Percentiles rank a stretch among this genome's conserved stretches.
Conservation (phyloP, 78 protist species). For the Monosiga brevicollis region DNA sequence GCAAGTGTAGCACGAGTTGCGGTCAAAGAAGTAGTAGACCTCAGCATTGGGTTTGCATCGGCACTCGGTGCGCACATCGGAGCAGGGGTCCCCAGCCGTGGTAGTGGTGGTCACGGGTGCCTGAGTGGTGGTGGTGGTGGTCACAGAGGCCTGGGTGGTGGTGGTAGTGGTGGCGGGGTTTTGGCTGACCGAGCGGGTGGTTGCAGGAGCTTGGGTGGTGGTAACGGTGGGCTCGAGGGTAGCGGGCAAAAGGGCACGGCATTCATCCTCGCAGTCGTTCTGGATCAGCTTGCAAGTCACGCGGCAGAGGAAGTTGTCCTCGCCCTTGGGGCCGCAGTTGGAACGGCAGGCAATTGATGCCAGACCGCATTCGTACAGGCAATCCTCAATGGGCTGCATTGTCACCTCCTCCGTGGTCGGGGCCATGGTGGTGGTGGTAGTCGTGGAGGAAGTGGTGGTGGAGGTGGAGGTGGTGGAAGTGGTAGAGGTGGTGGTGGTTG, state of each 20-base stretch:
- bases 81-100: background rate
- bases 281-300: background rate
- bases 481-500: background rate
- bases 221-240: background rate
- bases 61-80: background rate
- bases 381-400: background rate
- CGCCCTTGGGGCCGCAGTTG: background rate
- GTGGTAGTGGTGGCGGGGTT: background rate
- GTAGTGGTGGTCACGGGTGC: background rate
- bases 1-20: too few relatives aligned
- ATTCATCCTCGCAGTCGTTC: background rate
- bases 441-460: background rate
- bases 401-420: background rate
- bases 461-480: background rate
- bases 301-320: background rate
- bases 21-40: background rate
- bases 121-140: background rate
- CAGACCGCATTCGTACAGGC: background rate
- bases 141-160: background rate
- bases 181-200: background rate
- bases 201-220: too few relatives aligned
- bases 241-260: background rate
- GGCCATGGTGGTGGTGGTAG: background rate
- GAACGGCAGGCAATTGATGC: too few relatives aligned
- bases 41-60: background rate